A percentile compares a stretch with the other conserved stretches of the same genome.
These are phyloP conservation scores for Sporisorium graminicola DNA, from an alignment of 1,284 basidiomycete species.

Conservation along the genomic window DNA sequence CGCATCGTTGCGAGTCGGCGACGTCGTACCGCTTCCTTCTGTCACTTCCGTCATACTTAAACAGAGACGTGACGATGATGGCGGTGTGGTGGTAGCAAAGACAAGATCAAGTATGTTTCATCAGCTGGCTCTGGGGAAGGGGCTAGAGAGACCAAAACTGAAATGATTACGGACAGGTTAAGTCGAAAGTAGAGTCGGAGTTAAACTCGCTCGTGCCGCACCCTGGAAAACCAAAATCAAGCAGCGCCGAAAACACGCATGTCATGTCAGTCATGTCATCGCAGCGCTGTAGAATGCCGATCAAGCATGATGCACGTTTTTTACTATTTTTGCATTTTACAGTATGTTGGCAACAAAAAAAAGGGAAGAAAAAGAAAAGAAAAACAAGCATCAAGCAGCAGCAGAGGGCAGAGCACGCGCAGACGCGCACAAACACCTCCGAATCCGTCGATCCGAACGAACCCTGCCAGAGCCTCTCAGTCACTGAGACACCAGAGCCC, in stretches of 20 bases:
- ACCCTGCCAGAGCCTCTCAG: too few species aligned
- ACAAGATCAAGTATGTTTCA: background rate
- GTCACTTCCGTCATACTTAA: background rate
- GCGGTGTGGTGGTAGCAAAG: slow-evolving; percentile 1
- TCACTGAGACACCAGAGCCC: too few species aligned
- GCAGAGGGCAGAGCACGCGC: too few species aligned
- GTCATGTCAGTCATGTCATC: background rate
- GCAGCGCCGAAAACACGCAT: background rate
- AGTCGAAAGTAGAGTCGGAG: background rate
- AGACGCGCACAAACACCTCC: too few species aligned
- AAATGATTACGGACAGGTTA: slow-evolving; percentile 1
- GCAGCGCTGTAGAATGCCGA: background rate
- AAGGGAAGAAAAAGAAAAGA: background rate
- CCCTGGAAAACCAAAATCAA: background rate
- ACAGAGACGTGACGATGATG: background rate
- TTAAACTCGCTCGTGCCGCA: background rate
- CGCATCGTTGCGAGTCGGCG: background rate
- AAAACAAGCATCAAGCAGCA: background rate
- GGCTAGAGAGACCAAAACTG: too few species aligned
- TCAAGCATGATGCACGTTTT: background rate
- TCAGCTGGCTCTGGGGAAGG: background rate
- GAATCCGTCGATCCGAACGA: background rate
- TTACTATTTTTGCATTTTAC: background rate
- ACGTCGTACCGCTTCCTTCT: background rate
- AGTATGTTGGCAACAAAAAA: too few species aligned